Percentiles rank a stretch among this genome's conserved stretches.
phyloP scores from a whole-genome alignment of 73 alveolate genomes.

The Paramecium biaurelia region DNA sequence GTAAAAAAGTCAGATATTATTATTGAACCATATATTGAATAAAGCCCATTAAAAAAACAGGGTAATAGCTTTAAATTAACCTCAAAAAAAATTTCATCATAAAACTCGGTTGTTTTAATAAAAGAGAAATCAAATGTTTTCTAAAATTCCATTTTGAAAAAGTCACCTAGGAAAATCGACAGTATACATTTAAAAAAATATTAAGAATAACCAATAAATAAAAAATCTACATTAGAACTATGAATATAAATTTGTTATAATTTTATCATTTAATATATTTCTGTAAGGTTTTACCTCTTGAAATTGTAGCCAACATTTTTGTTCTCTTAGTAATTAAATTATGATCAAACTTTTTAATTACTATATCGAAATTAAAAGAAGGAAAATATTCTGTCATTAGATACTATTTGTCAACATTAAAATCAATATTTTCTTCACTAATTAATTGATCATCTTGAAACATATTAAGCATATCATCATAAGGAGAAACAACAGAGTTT shows the following conservation, averaged over 20 bases:
- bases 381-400: not conserved
- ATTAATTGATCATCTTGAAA: not conserved
- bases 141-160: not conserved
- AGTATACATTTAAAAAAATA: not conserved
- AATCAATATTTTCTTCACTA: not conserved
- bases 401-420: not conserved
- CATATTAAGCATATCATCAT: not conserved
- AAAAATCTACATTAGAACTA: not conserved
- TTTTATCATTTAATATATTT: not conserved
- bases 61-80: not conserved
- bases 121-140: not conserved
- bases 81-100: not conserved
- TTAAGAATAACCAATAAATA: not conserved
- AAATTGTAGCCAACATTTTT: not conserved
- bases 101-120: not conserved
- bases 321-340: not conserved
- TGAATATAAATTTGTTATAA: not conserved
- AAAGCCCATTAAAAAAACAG: not conserved
- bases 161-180: not conserved
- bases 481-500: not conserved
- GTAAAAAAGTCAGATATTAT: not conserved
- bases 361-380: not conserved
- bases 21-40: not conserved
- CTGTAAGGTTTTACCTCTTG: not conserved
- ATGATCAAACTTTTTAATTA: not conserved